Evolutionary conservation across 257 asterid genomes (phyloP).

Genomic region (Rehmannia glutinosa): DNA sequence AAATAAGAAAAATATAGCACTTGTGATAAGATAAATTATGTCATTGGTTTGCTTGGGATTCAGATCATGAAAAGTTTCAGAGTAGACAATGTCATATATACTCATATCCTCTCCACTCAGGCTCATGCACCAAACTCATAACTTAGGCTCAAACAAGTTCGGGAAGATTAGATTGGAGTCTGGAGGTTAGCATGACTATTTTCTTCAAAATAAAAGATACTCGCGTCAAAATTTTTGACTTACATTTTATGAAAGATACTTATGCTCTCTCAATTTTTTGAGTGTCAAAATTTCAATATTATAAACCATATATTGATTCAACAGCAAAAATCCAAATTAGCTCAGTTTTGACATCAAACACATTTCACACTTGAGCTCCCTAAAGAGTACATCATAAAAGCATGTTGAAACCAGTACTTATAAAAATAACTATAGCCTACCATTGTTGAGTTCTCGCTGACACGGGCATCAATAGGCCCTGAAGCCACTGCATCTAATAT

Average conservation of each 20-base stretch:
- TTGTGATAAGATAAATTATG: no score
- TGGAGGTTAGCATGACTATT: not conserved
- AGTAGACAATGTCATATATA: not conserved
- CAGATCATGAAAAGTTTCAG: not conserved
- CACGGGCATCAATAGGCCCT: constrained; percentile 87
- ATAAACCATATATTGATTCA: not conserved
- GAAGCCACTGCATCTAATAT: constrained; percentile 85
- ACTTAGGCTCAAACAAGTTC: no score
- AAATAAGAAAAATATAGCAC: no score
- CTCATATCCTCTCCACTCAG: no score
- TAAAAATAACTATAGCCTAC: no score
- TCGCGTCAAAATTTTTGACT: no score
- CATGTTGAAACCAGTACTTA: no score
- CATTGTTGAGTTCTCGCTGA: constrained; percentile 85
- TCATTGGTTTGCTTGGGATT: not conserved
- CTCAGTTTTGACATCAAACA: not conserved
- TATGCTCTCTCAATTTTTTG: no score
- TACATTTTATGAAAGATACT: not conserved
- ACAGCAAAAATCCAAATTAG: not conserved
- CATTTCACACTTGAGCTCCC: no score
- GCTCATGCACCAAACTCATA: no score
- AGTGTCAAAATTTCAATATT: not conserved
- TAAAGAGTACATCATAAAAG: no score
- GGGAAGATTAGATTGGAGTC: not conserved
- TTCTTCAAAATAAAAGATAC: not conserved